Base-by-base conservation (phyloP, 2,329 filamentous ascomycete species). In the Spiromastix sp. region DNA sequence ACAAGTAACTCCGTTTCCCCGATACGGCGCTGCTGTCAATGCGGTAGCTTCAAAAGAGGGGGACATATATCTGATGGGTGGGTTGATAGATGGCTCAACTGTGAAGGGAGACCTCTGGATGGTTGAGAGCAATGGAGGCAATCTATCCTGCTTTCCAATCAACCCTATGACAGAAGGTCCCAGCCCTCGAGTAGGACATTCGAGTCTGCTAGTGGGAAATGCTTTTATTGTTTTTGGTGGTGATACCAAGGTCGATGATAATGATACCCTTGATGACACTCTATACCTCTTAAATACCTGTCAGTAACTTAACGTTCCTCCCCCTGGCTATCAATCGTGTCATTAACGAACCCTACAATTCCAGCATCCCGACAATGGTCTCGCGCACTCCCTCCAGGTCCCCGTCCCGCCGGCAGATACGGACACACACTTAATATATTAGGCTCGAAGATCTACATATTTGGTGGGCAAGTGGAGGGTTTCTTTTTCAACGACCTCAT, bases 211-310 rank as follows among this genome's bases (percentile, higher is more conserved):
- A 11, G 91, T 98, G 36, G 93, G 93, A 39, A 98, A 98, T 60
- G 91, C 91, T 1, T 98, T 96, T 57, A 98, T 98, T 48, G 91
- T 98, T 9, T 98, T 96, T 54, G 93, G 91, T 32, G 91, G 91
- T 54, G 93, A 98, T 59, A 98, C 91, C 34, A 98, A 98, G 61
- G 81, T 94, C 55, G 86, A 95, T 37, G 91, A 96, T 52, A 76
- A 77, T 20, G 91, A 98, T 59, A 71, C 84, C 32, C 67, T 98
- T 39, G 91, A 98, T 51, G 89, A 98, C 62, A 96, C 91, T 0
- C 67, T 98, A 9, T 98, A 98, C 61, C 72, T 98, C 33, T 70
- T 98, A 34, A 98, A 98, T 63, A 98, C 91, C 32, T 95, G 91
- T 96, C 71, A 65, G 89, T 69, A 36, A 40, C 17, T 28, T 17